These are phyloP conservation scores for Abrus pulchellus DNA, from an alignment of 306 rosid genomes.

Conservation along the genomic window DNA sequence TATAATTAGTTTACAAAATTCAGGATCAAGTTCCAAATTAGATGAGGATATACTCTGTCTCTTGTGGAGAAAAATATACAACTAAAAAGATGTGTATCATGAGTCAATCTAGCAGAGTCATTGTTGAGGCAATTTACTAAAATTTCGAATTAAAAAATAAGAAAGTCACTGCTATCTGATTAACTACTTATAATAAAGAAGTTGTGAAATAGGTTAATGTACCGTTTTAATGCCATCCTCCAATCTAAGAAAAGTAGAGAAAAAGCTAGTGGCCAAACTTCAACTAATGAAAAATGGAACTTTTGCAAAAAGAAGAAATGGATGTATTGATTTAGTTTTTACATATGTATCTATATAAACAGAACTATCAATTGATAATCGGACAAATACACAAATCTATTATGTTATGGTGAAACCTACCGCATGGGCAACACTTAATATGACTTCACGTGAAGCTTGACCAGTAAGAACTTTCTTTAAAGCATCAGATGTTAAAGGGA, in stretches of 20 bases:
- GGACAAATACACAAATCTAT: conserved; percentile 20
- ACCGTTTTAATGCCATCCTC: not conserved
- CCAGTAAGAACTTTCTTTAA: conserved; percentile 84
- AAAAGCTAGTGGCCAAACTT: not conserved
- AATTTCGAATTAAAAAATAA: not conserved
- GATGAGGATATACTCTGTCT: not conserved
- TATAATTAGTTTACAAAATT: not conserved
- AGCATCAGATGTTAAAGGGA: conserved; percentile 88
- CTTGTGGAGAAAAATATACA: not conserved
- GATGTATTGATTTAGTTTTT: no score
- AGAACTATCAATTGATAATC: not conserved
- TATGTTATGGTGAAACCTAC: conserved; percentile 61
- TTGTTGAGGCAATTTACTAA: not conserved
- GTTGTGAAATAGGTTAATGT: not conserved
- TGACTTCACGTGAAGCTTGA: conserved; percentile 77
- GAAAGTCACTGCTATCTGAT: not conserved
- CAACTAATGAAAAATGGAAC: not conserved
- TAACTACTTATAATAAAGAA: not conserved
- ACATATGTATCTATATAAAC: not conserved
- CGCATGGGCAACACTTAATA: conserved; percentile 80
- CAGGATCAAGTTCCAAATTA: not conserved
- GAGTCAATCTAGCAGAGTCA: not conserved
- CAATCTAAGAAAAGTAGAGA: no score
- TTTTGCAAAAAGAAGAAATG: not conserved
- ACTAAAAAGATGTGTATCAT: not conserved